Conservation (phyloP, 2,329 filamentous ascomycete species). For the Botrytis hyacinthi region DNA sequence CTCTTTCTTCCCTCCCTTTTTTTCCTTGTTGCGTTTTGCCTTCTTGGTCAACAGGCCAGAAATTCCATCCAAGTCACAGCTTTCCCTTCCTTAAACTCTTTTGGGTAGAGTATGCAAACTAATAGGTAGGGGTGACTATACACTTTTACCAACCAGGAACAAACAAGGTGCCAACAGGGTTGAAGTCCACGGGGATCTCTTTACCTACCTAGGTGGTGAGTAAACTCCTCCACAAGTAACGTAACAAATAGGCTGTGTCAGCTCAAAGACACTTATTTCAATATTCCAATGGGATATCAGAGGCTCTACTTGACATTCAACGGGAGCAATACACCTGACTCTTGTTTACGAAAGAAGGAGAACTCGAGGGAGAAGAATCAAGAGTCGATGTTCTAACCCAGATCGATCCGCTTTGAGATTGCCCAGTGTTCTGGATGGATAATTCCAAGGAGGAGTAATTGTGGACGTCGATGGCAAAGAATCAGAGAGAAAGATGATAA, state of each 20-base stretch:
- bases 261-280: neutral
- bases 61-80: neutral
- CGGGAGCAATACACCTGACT: neutral
- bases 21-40: neutral
- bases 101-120: neutral
- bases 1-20: neutral
- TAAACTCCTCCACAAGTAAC: neutral
- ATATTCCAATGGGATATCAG: neutral
- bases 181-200: neutral
- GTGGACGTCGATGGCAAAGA: neutral
- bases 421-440: neutral
- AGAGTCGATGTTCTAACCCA: neutral
- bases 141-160: neutral
- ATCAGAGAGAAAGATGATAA: neutral
- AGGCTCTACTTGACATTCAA: neutral
- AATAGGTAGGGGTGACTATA: neutral
- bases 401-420: neutral
- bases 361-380: too few relatives aligned
- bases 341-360: neutral
- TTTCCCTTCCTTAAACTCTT: neutral
- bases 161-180: neutral
- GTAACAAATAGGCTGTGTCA: constrained; percentile 7
- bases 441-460: neutral
- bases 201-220: neutral
- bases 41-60: neutral